Evolutionary conservation across 192 early-diverging fungal genomes (phyloP).

Genomic region (Coemansia sp.): DNA sequence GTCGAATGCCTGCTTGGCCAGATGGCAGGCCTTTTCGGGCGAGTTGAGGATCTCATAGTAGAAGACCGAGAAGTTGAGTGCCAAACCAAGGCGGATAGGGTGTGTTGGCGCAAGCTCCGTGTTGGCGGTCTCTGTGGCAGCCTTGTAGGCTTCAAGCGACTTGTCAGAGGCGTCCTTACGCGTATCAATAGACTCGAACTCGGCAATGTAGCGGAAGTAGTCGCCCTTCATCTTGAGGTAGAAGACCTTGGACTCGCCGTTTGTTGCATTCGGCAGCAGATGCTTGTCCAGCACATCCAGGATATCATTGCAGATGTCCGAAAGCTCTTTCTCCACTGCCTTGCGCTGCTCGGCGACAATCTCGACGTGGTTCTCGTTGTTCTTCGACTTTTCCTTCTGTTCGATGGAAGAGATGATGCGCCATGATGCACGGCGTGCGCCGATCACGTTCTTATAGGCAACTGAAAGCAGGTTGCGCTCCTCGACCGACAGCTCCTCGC

Average conservation of each 20-base stretch:
- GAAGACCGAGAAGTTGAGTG: slow-evolving; percentile 98
- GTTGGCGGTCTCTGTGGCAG: slow-evolving; percentile 84
- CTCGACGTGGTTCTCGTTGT: slow-evolving; percentile 73
- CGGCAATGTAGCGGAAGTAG: slow-evolving; percentile 99
- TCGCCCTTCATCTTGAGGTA: slow-evolving; percentile 99
- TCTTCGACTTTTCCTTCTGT: slow-evolving; percentile 90
- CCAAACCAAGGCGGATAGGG: slow-evolving; percentile 95
- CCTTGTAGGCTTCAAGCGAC: slow-evolving; percentile 95
- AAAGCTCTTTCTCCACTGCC: slow-evolving; percentile 92
- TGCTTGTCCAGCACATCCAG: slow-evolving; percentile 83
- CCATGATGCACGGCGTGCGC: slow-evolving; percentile 96
- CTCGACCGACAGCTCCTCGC: slow-evolving; percentile 83
- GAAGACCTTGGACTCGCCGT: slow-evolving; percentile 98
- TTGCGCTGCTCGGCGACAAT: slow-evolving; percentile 91
- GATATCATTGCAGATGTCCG: slow-evolving; percentile 94
- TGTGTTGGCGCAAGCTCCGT: slow-evolving; percentile 86
- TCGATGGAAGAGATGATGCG: slow-evolving; percentile 96
- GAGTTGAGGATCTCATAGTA: slow-evolving; percentile 98
- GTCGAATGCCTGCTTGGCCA: slow-evolving; percentile 93
- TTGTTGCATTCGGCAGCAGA: slow-evolving; percentile 82
- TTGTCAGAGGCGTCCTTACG: slow-evolving; percentile 84
- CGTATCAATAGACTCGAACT: slow-evolving; percentile 86
- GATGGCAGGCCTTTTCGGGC: slow-evolving; percentile 87
- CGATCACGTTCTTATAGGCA: slow-evolving; percentile 99
- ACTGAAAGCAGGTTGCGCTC: slow-evolving; percentile 97